These are phyloP conservation scores for Cyclotella baltica DNA, from an alignment of 108 stramenopile species.

Conservation along the genomic window DNA sequence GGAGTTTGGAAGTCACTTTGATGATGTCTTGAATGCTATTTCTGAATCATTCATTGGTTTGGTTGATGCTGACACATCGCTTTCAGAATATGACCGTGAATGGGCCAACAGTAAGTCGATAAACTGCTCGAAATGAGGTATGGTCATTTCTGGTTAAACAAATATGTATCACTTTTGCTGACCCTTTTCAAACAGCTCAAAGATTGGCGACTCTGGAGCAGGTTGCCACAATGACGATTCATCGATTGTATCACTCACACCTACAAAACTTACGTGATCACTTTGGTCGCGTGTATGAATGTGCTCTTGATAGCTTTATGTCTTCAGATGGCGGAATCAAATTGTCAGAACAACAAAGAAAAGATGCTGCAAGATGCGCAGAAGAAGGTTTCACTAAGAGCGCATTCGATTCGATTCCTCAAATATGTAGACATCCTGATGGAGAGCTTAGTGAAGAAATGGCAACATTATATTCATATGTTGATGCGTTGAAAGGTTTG, in stretches of 20 bases:
- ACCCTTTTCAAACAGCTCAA: constrained; percentile 32
- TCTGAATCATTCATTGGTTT: constrained; percentile 21
- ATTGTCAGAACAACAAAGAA: constrained; percentile 32
- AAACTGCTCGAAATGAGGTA: neutral
- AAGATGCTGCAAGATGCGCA: constrained; percentile 49
- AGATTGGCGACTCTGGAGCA: constrained; percentile 36
- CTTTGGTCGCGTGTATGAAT: constrained; percentile 48
- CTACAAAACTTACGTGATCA: constrained; percentile 56
- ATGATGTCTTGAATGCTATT: constrained; percentile 43
- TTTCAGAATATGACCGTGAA: constrained; percentile 27
- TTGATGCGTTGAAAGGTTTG: constrained; percentile 60
- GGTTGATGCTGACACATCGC: constrained; percentile 11
- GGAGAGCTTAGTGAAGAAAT: constrained; percentile 40
- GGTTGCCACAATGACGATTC: constrained; percentile 32
- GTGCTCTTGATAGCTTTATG: constrained; percentile 48
- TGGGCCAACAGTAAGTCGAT: constrained; percentile 27
- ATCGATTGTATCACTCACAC: constrained; percentile 42
- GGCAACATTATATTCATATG: constrained; percentile 50
- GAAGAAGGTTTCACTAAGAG: constrained; percentile 67
- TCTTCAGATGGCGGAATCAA: constrained; percentile 16
- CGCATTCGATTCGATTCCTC: constrained; percentile 69
- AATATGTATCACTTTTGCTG: no score
- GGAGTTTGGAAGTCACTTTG: constrained; percentile 58
- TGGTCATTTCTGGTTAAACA: constrained; percentile 35
- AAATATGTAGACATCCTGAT: constrained; percentile 36